Conservation (phyloP, 768 basidiomycete genomes). For the Pulveroboletus sp. region DNA sequence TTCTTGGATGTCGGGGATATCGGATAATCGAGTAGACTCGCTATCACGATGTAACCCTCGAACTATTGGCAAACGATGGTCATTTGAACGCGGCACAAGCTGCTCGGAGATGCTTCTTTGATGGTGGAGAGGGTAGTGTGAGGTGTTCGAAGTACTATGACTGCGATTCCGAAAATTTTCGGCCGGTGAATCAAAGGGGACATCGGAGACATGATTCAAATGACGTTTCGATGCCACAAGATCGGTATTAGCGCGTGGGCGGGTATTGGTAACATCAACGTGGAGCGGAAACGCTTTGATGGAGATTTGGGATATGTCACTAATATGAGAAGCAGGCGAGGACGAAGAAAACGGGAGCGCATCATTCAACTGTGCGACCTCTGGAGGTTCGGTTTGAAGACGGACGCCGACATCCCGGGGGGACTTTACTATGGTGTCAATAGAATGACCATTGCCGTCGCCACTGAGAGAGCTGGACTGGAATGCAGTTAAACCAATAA, state of each 20-base stretch:
- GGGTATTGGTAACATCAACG: neutral
- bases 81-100: neutral
- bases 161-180: slow-evolving; percentile 21
- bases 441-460: slow-evolving; percentile 36
- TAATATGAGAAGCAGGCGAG: neutral
- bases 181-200: slow-evolving; percentile 5
- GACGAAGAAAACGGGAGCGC: neutral
- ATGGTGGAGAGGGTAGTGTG: neutral
- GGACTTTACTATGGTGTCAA: slow-evolving; percentile 11
- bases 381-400: neutral
- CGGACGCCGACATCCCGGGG: neutral
- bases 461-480: slow-evolving; percentile 49
- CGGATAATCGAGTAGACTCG: slow-evolving; percentile 1
- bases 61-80: neutral
- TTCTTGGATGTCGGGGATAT: slow-evolving; percentile 6
- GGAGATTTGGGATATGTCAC: neutral
- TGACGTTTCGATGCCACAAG: slow-evolving; percentile 1
- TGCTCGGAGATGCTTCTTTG: slow-evolving; percentile 3
- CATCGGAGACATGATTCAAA: slow-evolving; percentile 8
- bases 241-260: slow-evolving; percentile 28
- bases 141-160: slow-evolving; percentile 6
- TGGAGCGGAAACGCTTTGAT: slow-evolving; percentile 4
- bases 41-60: slow-evolving; percentile 7
- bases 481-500: slow-evolving; percentile 47
- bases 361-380: neutral